A percentile compares a stretch with the other conserved stretches of the same genome.
These are phyloP conservation scores for Larix kaempferi DNA, from an alignment of 75 land plant genomes.

Conservation along the genomic window DNA sequence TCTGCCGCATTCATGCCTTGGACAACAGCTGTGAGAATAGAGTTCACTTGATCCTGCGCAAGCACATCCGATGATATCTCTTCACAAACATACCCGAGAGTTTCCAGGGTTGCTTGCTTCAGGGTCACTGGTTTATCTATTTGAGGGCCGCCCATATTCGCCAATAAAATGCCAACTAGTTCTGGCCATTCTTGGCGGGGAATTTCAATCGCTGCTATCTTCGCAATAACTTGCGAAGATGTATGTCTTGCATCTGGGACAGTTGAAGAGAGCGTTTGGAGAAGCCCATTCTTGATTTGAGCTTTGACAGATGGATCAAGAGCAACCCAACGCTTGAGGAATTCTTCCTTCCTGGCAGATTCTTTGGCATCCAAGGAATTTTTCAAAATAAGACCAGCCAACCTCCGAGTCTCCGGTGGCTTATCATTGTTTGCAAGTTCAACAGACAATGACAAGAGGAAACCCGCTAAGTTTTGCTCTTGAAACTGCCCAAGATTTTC, in stretches of 20 bases:
- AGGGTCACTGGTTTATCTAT: conserved; percentile 24
- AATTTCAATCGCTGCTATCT: conserved; percentile 73
- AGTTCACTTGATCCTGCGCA: conserved; percentile 69
- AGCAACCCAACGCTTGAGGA: conserved; percentile 45
- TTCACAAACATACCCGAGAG: conserved; percentile 82
- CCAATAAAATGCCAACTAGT: conserved; percentile 42
- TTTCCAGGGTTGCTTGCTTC: conserved; percentile 72
- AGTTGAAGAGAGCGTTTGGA: conserved; percentile 48
- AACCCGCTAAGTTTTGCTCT: conserved; percentile 54
- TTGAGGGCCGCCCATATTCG: conserved; percentile 44
- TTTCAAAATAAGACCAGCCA: conserved; percentile 66
- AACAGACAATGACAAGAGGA: conserved; percentile 48
- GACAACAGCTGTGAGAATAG: conserved; percentile 80
- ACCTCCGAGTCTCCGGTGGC: conserved; percentile 45
- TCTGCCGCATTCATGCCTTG: conserved; percentile 58
- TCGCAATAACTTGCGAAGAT: conserved; percentile 70
- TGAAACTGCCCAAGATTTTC: conserved; percentile 46
- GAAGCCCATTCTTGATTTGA: conserved; percentile 54
- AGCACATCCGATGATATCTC: conserved; percentile 65
- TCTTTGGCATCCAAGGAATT: conserved; percentile 79
- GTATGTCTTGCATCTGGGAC: conserved; percentile 66
- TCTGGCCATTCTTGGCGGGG: conserved; percentile 69
- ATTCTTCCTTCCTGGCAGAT: conserved; percentile 35
- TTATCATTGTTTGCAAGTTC: conserved; percentile 60
- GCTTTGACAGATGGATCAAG: conserved; percentile 37